A percentile compares a stretch with the other conserved stretches of the same genome.
These are phyloP conservation scores for Phytopythium ostracodes DNA, from an alignment of 352 stramenopile genomes.

Conservation along the genomic window DNA sequence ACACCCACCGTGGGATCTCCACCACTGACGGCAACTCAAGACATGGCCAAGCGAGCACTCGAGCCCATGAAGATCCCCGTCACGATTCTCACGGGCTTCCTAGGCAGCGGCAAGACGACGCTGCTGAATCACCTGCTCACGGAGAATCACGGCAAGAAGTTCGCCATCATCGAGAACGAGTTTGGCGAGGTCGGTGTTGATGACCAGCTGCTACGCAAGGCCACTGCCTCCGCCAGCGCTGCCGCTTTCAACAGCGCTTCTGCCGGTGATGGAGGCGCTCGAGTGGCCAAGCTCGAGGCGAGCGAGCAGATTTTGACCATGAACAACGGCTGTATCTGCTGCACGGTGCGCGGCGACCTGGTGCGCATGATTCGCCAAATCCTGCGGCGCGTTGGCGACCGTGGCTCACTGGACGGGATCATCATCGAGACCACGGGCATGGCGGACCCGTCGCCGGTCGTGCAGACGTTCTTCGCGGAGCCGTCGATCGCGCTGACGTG, in stretches of 20 bases:
- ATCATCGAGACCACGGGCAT: slow-evolving; percentile 90
- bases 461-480: slow-evolving; percentile 93
- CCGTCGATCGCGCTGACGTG: slow-evolving; percentile 72
- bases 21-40: neutral
- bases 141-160: slow-evolving; percentile 86
- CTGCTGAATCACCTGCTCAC: slow-evolving; percentile 94
- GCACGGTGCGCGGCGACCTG: slow-evolving; percentile 89
- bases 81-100: slow-evolving; percentile 91
- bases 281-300: slow-evolving; percentile 33
- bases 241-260: no score
- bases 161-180: slow-evolving; percentile 97
- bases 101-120: slow-evolving; percentile 94
- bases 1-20: neutral
- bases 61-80: slow-evolving; percentile 55
- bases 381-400: slow-evolving; percentile 36
- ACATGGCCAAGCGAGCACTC: slow-evolving; percentile 30
- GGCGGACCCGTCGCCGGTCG: slow-evolving; percentile 86
- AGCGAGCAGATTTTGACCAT: slow-evolving; percentile 86
- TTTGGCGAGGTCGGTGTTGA: slow-evolving; percentile 93
- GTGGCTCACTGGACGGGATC: slow-evolving; percentile 64
- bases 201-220: slow-evolving; percentile 80
- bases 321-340: slow-evolving; percentile 97
- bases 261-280: slow-evolving; percentile 14
- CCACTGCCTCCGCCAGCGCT: neutral
- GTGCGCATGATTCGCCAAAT: slow-evolving; percentile 52